Base-by-base conservation (phyloP, 148 eudicot species). In the Drosera capensis region DNA sequence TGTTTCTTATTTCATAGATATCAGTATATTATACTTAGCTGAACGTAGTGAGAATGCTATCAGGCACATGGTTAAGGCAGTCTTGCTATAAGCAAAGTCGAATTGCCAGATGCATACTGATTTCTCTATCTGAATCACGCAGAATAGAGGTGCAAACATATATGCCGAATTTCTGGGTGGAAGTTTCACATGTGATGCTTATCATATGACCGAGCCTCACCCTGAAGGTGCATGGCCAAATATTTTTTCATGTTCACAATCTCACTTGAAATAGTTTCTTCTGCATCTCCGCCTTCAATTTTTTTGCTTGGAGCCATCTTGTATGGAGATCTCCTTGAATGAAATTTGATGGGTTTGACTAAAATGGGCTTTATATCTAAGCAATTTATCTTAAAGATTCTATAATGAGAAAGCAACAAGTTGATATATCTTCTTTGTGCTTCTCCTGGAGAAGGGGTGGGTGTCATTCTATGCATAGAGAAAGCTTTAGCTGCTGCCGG, bases 171-270 rank as follows among this genome's bases (percentile, higher is more conserved):
- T 88, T 64, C 70, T 88, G 52, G 97, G 97, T 43, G 97, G 97
- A 70, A 88, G 97, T 64, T 82, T 83, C 66, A 83, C 84, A 44
- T 77, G 86, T 57, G 97, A 83, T 69, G 97, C 97, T 26, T 83
- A 88, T 74, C 94, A 88, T 66, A 71, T 88, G 97, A 88, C 92
- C 35, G 94, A 88, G 60, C 97, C 97, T 60, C 97, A 88, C 50
- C 97, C 94, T 21, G 75, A 87, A 55, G 96, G 94, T 87, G 71
- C 36, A 18, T 38, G 7, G 36, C 41, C 25, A 31, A 37, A 14
- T 15, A 23, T 45, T 22, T 20, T 8, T 3, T 4, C 18, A 11
- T 19, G 8, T 19, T 41, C 23, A 19, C 23, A 41, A 41, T 41
- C 20, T 41, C 23, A 20, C 8, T 3, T 41, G 45, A 41, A 41